Conservation (phyloP, 352 stramenopile species). For the Globisporangium nagaii region DNA sequence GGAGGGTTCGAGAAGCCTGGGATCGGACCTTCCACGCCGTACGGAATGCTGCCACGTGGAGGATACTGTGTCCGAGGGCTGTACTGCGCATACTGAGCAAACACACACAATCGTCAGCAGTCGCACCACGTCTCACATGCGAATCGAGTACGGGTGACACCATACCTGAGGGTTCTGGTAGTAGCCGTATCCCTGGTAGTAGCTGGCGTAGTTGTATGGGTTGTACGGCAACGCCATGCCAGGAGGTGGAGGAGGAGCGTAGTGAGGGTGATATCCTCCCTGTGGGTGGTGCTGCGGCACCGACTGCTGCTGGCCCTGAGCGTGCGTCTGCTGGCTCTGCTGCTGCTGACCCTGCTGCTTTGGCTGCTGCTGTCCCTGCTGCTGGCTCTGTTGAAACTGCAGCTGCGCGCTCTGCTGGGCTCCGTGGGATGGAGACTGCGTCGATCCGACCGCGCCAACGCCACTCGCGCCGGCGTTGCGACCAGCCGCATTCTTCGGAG, state of each 20-base stretch:
- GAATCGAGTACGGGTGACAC: neutral
- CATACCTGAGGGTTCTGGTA: slow-evolving; percentile 83
- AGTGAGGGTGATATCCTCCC: slow-evolving; percentile 79
- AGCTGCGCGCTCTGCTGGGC: slow-evolving; percentile 32
- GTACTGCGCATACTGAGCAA: slow-evolving; percentile 77
- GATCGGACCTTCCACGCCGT: slow-evolving; percentile 75
- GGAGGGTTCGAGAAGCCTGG: slow-evolving; percentile 75
- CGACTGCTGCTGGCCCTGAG: slow-evolving; percentile 32
- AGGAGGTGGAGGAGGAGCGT: slow-evolving; percentile 73
- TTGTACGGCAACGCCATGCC: slow-evolving; percentile 87
- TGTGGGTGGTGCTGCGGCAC: slow-evolving; percentile 67
- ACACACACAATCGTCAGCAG: slow-evolving; percentile 9
- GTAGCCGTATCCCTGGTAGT: slow-evolving; percentile 86
- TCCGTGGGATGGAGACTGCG: slow-evolving; percentile 56
- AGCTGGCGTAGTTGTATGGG: slow-evolving; percentile 82
- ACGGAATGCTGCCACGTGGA: slow-evolving; percentile 75
- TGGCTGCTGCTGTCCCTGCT: slow-evolving; percentile 18
- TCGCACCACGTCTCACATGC: no score
- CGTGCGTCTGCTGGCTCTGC: slow-evolving; percentile 8
- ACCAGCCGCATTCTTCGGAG: slow-evolving; percentile 41
- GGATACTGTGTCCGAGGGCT: slow-evolving; percentile 83
- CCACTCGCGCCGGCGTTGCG: slow-evolving; percentile 12
- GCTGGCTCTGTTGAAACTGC: slow-evolving; percentile 36
- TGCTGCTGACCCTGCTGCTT: slow-evolving; percentile 15
- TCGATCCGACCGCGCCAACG: slow-evolving; percentile 16